phyloP scores from a whole-genome alignment of 2,329 filamentous ascomycete species.

The Aspergillus carbonarius region DNA sequence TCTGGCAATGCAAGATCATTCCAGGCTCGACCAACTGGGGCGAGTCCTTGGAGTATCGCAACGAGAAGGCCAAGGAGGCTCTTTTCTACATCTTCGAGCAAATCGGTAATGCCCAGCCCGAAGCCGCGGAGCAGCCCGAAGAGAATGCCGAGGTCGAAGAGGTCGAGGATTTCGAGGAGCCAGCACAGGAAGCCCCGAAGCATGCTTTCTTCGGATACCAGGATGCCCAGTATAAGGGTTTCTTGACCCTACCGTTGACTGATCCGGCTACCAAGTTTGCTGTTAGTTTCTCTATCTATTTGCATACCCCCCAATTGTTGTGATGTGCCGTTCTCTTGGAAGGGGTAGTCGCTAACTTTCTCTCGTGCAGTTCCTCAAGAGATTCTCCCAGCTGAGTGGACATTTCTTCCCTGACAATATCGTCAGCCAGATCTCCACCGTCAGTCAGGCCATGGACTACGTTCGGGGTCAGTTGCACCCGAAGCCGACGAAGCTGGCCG shows the following conservation, averaged over 20 bases:
- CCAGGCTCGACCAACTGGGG: slow-evolving; percentile 25
- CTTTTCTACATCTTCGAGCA: slow-evolving; percentile 39
- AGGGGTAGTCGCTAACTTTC: slow-evolving; percentile 51
- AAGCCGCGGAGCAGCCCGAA: slow-evolving; percentile 7
- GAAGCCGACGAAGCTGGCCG: slow-evolving; percentile 58
- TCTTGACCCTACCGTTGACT: slow-evolving; percentile 58
- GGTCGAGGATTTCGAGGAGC: slow-evolving; percentile 19
- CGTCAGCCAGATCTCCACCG: slow-evolving; percentile 57
- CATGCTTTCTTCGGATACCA: slow-evolving; percentile 24
- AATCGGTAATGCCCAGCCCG: slow-evolving; percentile 29
- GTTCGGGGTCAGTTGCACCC: slow-evolving; percentile 40
- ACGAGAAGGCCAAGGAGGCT: slow-evolving; percentile 29
- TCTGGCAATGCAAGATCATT: slow-evolving; percentile 33
- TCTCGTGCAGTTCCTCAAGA: slow-evolving; percentile 68
- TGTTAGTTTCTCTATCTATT: slow-evolving; percentile 52
- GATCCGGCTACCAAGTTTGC: slow-evolving; percentile 68
- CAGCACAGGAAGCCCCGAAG: slow-evolving; percentile 21
- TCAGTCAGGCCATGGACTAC: slow-evolving; percentile 56
- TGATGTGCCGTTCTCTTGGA: slow-evolving; percentile 53
- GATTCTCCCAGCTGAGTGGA: slow-evolving; percentile 77
- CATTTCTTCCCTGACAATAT: slow-evolving; percentile 70
- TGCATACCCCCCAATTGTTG: not conserved
- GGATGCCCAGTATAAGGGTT: slow-evolving; percentile 47
- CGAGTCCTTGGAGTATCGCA: slow-evolving; percentile 32
- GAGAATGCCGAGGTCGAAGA: slow-evolving; percentile 5